A percentile compares a stretch with the other conserved stretches of the same genome.
These are phyloP conservation scores for Aureobasidium uvarum DNA, from an alignment of 2,329 filamentous ascomycete genomes.

Conservation along the genomic window DNA sequence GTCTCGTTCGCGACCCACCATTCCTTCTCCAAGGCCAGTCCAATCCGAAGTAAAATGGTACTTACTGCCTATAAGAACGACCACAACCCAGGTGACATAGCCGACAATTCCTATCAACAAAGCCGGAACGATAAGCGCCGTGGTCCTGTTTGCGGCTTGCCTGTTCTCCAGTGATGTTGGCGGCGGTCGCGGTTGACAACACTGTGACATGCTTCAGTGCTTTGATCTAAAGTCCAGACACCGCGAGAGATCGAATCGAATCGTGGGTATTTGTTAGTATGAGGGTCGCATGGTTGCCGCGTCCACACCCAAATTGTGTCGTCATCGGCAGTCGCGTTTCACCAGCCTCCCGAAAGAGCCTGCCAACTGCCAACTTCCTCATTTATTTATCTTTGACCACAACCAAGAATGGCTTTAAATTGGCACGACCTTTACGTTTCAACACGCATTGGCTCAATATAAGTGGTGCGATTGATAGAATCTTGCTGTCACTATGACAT, in stretches of 20 bases:
- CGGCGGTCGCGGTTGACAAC: slow-evolving; percentile 18
- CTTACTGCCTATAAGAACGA: slow-evolving; percentile 67
- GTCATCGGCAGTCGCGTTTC: slow-evolving; percentile 21
- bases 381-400: neutral
- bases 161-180: slow-evolving; percentile 27
- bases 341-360: neutral
- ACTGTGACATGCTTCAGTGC: slow-evolving; percentile 8
- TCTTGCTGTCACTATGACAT: neutral
- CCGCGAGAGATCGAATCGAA: neutral
- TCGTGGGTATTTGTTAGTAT: neutral
- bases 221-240: neutral
- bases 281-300: slow-evolving; percentile 7
- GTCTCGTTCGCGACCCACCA: neutral
- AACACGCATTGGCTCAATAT: neutral
- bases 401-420: neutral
- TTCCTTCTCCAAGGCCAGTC: neutral
- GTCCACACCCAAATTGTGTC: neutral
- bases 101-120: slow-evolving; percentile 64
- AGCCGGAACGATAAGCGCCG: slow-evolving; percentile 66
- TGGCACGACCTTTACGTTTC: neutral
- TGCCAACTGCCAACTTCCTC: slow-evolving; percentile 15
- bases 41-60: slow-evolving; percentile 27
- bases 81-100: slow-evolving; percentile 70
- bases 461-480: neutral
- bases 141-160: slow-evolving; percentile 53